Evolutionary conservation across 768 basidiomycete genomes (phyloP), one percentile per base, ranked within the genome.

Genomic region (Leccinum aurantiacum): DNA sequence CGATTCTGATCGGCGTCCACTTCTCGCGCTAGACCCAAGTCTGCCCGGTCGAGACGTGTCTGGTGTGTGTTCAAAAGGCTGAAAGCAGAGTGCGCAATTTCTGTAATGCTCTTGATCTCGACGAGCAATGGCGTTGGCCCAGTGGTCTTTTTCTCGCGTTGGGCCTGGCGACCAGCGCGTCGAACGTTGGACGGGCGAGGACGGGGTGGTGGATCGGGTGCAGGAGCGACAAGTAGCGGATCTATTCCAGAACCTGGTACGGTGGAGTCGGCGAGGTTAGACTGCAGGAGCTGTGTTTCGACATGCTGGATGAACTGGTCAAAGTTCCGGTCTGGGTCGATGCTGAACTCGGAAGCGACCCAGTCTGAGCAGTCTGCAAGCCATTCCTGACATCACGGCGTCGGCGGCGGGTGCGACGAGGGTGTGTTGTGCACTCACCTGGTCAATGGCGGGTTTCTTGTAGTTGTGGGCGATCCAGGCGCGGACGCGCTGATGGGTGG

Each of bases 41-140:
- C 83, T 17, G 77, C 87, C 8, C 85, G 81, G 51, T 85, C 83
- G 56, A 83, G 76, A 35, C 92, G 80, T 13, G 85, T 84, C 56
- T 84, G 79, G 22, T 89, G 81, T 24, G 84, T 81, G 65, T 90
- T 90, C 60, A 88, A 81, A 17, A 97, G 79, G 54, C 79, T 85
- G 67, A 93, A 91, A 0, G 95, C 95, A 64, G 93, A 93, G 48
- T 83, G 76, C 0, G 88, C 91, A 22, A 97, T 87, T 58, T 98
- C 95, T 17, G 85, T 91, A n/a, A 96, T 82, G 14, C 83, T 79
- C 17, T 78, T 74, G 27, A 97, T 82, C 67, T 97, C 89, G 10
- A 95, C 88, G 38, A 93, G 83, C 33, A 91, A 74, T 1, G 88
- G 84, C 22, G 53, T 62, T 6, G 77, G 62, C 6, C 80, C 79